Evolutionary conservation across 108 stramenopile species (phyloP), one percentile per base, ranked within the genome.

Genomic region (Nitzschia sp.): DNA sequence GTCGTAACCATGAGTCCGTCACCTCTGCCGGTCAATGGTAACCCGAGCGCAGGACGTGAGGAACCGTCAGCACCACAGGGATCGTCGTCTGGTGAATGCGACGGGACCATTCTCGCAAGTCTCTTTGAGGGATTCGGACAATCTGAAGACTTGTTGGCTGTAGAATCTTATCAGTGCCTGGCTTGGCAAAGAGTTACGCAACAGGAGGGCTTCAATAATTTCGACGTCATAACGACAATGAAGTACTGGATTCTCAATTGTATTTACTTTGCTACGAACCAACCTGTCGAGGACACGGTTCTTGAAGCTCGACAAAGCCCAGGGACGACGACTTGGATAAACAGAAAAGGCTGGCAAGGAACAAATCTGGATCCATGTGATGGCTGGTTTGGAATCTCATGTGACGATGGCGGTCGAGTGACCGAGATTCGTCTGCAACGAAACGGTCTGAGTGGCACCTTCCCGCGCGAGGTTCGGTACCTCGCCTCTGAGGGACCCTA

Each of bases 381-480:
- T 33, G 31, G 31, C 29, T 65, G 64, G 64, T 65, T 24, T 51
- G 64, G 64, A 31, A 65, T 65, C 24, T 6, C 9, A 26, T 65
- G 64, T 31, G 47, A 65, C 23, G 28, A n/a, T 1, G 31, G 51
- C n/a, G 47, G 31, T n/a, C 28, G 13, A 27, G 27, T 65, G 47
- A 51, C 48, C 17, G 34, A 2, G 9, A 53, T 65, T 51, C 64
- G 28, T 13, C 49, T 65, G 15, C 19, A 27, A 32, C 47, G 64
- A 31, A 65, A 65, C 30, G 64, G 64, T 15, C 45, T 65, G 48
- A 65, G 49, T 65, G 64, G 64, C 1, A 53, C 33, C 17, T 65
- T 65, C 45, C 64, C 64, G 15, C 4, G 27, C 18, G 64, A 65
- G 28, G 31, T 65, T 29, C 8, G 17, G 8, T 65, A 46, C 31